Evolutionary conservation across 441 rosid species (phyloP).

Genomic region (Corymbia citriodora): DNA sequence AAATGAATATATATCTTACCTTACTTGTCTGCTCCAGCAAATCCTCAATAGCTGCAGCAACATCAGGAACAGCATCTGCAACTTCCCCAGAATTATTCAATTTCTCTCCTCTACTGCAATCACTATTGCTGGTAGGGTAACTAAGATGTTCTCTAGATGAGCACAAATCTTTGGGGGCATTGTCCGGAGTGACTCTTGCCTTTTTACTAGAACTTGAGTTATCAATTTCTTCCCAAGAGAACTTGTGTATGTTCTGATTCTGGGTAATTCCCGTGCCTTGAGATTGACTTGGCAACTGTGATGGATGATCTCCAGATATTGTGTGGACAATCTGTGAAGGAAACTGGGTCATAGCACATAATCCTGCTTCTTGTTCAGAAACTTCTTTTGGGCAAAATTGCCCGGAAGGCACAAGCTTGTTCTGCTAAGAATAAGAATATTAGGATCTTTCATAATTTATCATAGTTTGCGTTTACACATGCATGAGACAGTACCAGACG

Average conservation of each 20-base stretch:
- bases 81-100: slow-evolving; percentile 36
- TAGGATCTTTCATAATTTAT: not conserved
- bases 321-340: slow-evolving; percentile 54
- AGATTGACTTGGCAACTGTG: slow-evolving; percentile 46
- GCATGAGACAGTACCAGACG: slow-evolving; percentile 7
- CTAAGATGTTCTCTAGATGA: slow-evolving; percentile 26
- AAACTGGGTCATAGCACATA: slow-evolving; percentile 64
- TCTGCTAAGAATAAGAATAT: slow-evolving; percentile 37
- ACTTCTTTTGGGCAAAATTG: slow-evolving; percentile 69
- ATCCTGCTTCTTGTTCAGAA: slow-evolving; percentile 70
- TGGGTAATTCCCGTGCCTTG: slow-evolving; percentile 26
- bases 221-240: slow-evolving; percentile 23
- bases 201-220: slow-evolving; percentile 38
- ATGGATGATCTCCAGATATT: slow-evolving; percentile 40
- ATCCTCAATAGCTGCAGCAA: slow-evolving; percentile 95
- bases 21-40: slow-evolving; percentile 88
- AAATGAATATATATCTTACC: slow-evolving; percentile 33
- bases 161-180: slow-evolving; percentile 16
- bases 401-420: slow-evolving; percentile 55
- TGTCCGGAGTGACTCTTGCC: slow-evolving; percentile 39
- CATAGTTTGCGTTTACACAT: not conserved
- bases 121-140: slow-evolving; percentile 21
- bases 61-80: slow-evolving; percentile 67
- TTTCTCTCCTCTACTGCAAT: slow-evolving; percentile 22
- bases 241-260: slow-evolving; percentile 18